phyloP scores from a whole-genome alignment of 148 eudicot genomes.

The Fagopyrum esculentum region DNA sequence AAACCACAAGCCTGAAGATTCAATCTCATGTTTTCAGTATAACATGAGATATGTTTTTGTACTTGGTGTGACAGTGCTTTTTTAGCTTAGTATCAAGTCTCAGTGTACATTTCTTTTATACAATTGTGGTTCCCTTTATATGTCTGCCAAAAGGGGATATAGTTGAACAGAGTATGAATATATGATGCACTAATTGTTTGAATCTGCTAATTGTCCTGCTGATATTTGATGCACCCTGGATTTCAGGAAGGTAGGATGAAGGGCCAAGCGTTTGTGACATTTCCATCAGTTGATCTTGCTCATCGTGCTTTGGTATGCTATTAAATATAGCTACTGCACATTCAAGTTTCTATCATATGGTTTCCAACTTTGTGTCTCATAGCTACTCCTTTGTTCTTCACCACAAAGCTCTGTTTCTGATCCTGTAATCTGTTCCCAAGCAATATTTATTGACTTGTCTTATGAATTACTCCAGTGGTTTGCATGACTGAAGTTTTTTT shows the following conservation, averaged over 20 bases:
- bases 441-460: not conserved
- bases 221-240: not conserved
- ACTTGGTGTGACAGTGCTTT: too few relatives aligned
- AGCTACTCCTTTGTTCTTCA: not conserved
- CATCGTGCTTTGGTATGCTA: conserved; percentile 66
- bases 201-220: not conserved
- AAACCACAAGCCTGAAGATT: not conserved
- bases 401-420: not conserved
- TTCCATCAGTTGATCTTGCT: conserved; percentile 81
- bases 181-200: too few relatives aligned
- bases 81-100: too few relatives aligned
- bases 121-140: too few relatives aligned
- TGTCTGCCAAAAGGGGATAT: not conserved
- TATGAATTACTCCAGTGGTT: not conserved
- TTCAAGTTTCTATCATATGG: conserved; percentile 3
- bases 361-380: not conserved
- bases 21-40: not conserved
- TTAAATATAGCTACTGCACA: not conserved
- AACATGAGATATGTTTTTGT: too few relatives aligned
- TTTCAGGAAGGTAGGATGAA: conserved; percentile 96
- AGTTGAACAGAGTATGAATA: too few relatives aligned
- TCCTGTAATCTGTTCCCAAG: not conserved
- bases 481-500: not conserved
- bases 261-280: conserved; percentile 93
- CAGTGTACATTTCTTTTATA: too few relatives aligned